These are phyloP conservation scores for Breynia disticha DNA, from an alignment of 441 rosid genomes.

Conservation along the genomic window DNA sequence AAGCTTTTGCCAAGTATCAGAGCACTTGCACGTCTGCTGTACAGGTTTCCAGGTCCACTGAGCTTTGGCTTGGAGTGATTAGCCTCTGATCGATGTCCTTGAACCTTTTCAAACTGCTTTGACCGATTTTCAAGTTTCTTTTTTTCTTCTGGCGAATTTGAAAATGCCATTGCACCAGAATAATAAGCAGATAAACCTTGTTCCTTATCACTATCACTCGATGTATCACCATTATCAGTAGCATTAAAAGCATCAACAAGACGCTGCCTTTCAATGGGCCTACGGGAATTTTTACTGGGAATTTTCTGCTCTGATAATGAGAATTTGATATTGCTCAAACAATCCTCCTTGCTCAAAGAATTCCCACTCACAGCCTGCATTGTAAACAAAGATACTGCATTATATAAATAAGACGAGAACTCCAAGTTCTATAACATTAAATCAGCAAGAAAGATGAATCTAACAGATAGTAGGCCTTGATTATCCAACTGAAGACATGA, in stretches of 20 bases:
- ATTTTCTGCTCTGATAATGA: constrained; percentile 38
- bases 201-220: constrained; percentile 96
- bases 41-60: constrained; percentile 56
- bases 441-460: constrained; percentile 1
- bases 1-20: constrained; percentile 60
- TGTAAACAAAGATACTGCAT: constrained; percentile 7
- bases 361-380: constrained; percentile 35
- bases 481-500: constrained; percentile 3
- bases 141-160: constrained; percentile 77
- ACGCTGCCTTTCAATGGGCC: constrained; percentile 78
- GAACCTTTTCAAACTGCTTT: constrained; percentile 82
- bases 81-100: constrained; percentile 48
- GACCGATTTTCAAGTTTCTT: constrained; percentile 89
- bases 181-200: constrained; percentile 54
- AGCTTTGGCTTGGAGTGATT: constrained; percentile 47
- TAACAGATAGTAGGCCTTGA: background rate
- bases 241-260: constrained; percentile 34
- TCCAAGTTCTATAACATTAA: constrained; percentile 7
- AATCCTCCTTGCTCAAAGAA: constrained; percentile 45
- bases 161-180: constrained; percentile 63
- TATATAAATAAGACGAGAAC: constrained; percentile 5
- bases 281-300: constrained; percentile 43
- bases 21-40: constrained; percentile 69
- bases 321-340: constrained; percentile 31
- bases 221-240: constrained; percentile 60